Conservation (phyloP, 768 basidiomycete species). For the Tylopilus felleus region DNA sequence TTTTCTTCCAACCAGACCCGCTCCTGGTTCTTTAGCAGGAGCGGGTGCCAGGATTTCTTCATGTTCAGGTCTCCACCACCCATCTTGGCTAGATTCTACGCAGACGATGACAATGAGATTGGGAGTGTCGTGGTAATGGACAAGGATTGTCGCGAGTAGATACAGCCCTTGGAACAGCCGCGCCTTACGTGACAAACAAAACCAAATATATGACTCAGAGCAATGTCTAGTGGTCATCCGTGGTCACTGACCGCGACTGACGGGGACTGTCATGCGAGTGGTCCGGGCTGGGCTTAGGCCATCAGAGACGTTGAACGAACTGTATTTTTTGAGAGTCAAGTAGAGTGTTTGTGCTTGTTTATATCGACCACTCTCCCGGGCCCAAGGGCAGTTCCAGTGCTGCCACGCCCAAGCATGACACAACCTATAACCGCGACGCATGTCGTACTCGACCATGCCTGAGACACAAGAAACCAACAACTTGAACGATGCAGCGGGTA, state of each 20-base stretch:
- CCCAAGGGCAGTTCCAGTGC: not conserved
- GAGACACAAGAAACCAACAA: conserved; percentile 26
- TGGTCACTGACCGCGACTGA: no score
- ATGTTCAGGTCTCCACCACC: conserved; percentile 98
- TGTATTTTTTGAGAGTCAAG: no score
- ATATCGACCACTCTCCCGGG: not conserved
- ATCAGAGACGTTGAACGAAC: no score
- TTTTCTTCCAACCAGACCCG: conserved; percentile 99
- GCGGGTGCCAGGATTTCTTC: conserved; percentile 99
- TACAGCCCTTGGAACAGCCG: no score
- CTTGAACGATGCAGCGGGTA: conserved; percentile 37
- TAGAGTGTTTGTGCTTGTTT: conserved; percentile 34
- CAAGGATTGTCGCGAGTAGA: not conserved
- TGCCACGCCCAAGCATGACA: conserved; percentile 6
- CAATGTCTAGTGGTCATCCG: no score
- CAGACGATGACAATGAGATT: conserved; percentile 1
- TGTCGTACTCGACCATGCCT: conserved; percentile 33
- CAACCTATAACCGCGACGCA: conserved; percentile 2
- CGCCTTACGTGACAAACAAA: no score
- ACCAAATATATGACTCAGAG: not conserved
- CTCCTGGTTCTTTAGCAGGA: conserved; percentile 97
- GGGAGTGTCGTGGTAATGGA: conserved; percentile 8
- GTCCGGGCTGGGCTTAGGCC: no score
- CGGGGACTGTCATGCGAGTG: no score
- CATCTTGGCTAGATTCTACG: conserved; percentile 61